Base-by-base conservation (phyloP, 2,329 filamentous ascomycete genomes). In the Atkinsonella hypoxylon region DNA sequence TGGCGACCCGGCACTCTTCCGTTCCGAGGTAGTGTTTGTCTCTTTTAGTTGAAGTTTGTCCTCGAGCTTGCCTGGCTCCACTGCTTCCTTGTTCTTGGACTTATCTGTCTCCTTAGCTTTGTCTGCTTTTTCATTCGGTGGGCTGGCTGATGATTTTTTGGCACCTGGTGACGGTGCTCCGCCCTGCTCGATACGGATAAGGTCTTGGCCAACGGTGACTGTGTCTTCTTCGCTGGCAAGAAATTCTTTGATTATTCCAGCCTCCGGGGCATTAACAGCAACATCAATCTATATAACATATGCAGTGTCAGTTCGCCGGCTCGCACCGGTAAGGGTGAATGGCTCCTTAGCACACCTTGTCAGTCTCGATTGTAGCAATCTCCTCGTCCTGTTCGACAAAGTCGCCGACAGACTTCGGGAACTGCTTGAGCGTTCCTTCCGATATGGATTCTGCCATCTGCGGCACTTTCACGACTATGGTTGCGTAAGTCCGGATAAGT, bases 371-470 rank as follows among this genome's bases (percentile, higher is more conserved):
- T 47, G 91, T 96, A 32, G 93, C 93, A 67, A 98, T 91, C 69
- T 98, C 93, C 72, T 97, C 93, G 64, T 98, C 93, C 62, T 85
- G 84, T 73, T 95, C 89, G 48, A 98, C 90, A 61, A 82, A 90
- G 67, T 98, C 93, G 62, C 93, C 93, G 60, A 96, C 75, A 71
- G 91, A 68, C 68, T 97, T 97, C 62, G 81, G 85, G 76, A 90
- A 97, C 66, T 95, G 89, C 73, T 95, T 96, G 63, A 98, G 69
- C 20, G 93, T 98, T 54, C 93, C 93, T 70, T 98, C 93, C 43
- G 89, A 94, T 68, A 98, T 97, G 47, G 93, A 97, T 71, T 98
- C 93, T 56, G 93, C 93, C 93, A 98, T 97, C 66, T 93, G 81
- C 34, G 93, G 93, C 58, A 97, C 93, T 73, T 97, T 91, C 68